A percentile compares a stretch with the other conserved stretches of the same genome.
Evolutionary conservation across 768 basidiomycete species (phyloP).

Genomic region (Tulasnella sp.): DNA sequence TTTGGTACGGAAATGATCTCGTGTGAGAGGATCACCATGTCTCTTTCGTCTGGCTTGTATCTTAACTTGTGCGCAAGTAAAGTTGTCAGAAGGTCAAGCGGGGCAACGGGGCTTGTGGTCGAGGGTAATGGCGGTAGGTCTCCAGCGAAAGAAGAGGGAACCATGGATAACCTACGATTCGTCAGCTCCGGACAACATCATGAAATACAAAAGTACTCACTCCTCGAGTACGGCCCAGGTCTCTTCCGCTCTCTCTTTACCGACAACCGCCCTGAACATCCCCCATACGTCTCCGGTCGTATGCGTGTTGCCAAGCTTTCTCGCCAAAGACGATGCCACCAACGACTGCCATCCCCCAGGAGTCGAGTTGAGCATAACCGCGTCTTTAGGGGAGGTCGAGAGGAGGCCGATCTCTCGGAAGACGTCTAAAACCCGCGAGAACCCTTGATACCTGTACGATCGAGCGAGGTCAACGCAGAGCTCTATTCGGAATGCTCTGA

Average conservation of each 20-base stretch:
- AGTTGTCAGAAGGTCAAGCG: constrained; percentile 70
- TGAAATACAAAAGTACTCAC: background rate
- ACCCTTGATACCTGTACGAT: constrained; percentile 73
- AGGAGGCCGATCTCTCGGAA: constrained; percentile 71
- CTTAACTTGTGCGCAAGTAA: constrained; percentile 67
- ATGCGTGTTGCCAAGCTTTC: background rate
- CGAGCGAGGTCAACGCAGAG: background rate
- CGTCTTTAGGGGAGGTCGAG: constrained; percentile 36
- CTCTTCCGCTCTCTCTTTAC: constrained; percentile 11
- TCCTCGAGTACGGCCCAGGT: constrained; percentile 7
- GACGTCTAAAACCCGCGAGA: constrained; percentile 64
- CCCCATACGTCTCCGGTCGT: background rate
- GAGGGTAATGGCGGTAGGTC: constrained; percentile 29
- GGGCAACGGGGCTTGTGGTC: constrained; percentile 24
- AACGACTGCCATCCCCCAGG: constrained; percentile 19
- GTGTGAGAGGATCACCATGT: constrained; percentile 83
- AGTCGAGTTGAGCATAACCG: constrained; percentile 33
- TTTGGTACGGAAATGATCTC: constrained; percentile 56
- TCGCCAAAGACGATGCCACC: background rate
- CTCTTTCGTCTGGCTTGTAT: constrained; percentile 68
- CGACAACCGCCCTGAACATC: constrained; percentile 4
- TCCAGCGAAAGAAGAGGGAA: constrained; percentile 10
- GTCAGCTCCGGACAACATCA: background rate
- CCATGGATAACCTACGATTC: constrained; percentile 23
- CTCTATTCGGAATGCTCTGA: background rate